phyloP scores from a whole-genome alignment of 257 asterid genomes.

The Misopates orontium region DNA sequence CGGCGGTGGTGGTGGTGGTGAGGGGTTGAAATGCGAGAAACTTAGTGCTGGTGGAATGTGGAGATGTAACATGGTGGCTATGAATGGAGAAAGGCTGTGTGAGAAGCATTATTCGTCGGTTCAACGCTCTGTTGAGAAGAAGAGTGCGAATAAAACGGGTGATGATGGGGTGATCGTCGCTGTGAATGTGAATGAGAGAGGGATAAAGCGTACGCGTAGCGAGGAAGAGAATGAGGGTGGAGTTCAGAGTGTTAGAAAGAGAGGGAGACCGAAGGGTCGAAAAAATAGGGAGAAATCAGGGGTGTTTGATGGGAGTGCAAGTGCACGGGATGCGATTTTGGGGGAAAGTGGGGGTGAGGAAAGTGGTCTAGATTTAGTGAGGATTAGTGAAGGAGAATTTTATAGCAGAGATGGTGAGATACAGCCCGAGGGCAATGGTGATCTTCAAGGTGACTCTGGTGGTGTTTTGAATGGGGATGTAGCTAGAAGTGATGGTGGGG shows the following conservation, averaged over 20 bases:
- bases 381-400: neutral
- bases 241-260: neutral
- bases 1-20: too few relatives aligned
- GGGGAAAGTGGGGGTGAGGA: too few relatives aligned
- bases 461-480: constrained; percentile 5
- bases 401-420: neutral
- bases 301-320: constrained; percentile 3
- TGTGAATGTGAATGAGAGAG: constrained; percentile 15
- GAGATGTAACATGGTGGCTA: too few relatives aligned
- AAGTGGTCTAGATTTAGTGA: neutral
- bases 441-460: neutral
- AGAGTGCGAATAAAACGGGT: too few relatives aligned
- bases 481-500: neutral
- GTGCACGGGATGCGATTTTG: too few relatives aligned
- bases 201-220: neutral
- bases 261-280: constrained; percentile 27
- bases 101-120: too few relatives aligned
- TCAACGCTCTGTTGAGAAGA: too few relatives aligned
- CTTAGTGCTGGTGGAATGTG: too few relatives aligned
- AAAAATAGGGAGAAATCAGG: neutral
- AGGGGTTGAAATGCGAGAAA: too few relatives aligned
- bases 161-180: neutral
- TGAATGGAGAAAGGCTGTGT: too few relatives aligned
- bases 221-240: constrained; percentile 27
- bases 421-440: constrained; percentile 13